Evolutionary conservation across 2,329 filamentous ascomycete species (phyloP).

Genomic region (Cordyceps militaris): DNA sequence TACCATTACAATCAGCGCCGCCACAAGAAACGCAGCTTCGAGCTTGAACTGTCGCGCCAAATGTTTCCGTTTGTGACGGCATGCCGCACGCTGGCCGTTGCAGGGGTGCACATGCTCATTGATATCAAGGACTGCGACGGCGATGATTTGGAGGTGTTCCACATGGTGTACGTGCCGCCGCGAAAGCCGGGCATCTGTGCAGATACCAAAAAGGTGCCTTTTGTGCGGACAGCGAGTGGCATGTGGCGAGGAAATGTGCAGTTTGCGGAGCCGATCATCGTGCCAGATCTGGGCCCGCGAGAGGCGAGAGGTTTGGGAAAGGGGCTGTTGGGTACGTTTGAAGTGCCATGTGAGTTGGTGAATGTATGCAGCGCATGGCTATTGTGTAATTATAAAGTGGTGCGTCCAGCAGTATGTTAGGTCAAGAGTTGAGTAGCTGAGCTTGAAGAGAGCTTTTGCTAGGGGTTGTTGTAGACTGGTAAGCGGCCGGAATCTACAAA

Average conservation of each 20-base stretch:
- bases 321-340: neutral
- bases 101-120: neutral
- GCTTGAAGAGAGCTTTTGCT: too few species aligned
- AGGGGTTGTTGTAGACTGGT: too few species aligned
- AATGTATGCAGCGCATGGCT: conserved; percentile 6
- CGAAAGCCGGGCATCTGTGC: neutral
- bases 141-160: neutral
- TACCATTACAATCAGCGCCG: neutral
- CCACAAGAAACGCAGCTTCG: neutral
- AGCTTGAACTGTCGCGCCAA: conserved; percentile 1
- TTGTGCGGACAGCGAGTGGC: conserved; percentile 1
- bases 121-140: conserved; percentile 2
- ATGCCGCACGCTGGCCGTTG: neutral
- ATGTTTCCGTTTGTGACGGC: conserved; percentile 8
- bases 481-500: too few species aligned
- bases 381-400: neutral
- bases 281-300: neutral
- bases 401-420: too few species aligned
- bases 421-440: too few species aligned
- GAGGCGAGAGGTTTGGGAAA: neutral
- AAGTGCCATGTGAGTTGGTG: conserved; percentile 1
- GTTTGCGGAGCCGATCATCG: neutral
- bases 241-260: neutral
- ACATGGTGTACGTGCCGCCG: conserved; percentile 2
- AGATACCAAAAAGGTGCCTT: conserved; percentile 5